Evolutionary conservation across 441 rosid genomes (phyloP).

Genomic region (Erysimum cheiri): DNA sequence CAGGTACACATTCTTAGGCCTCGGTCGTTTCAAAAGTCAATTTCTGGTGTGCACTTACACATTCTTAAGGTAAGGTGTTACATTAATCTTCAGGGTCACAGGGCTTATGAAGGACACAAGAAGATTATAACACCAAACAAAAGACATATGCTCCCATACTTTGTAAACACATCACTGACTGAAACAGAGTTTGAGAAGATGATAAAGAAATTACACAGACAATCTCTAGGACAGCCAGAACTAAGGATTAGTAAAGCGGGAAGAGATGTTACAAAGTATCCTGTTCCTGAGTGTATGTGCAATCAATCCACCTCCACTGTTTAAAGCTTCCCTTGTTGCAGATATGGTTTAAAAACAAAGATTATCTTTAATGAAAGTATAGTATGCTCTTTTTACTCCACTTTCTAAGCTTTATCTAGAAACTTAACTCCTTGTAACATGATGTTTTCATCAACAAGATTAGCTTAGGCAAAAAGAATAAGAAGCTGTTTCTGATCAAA

Average conservation of each 20-base stretch:
- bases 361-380: not conserved
- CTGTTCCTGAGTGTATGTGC: constrained; percentile 90
- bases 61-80: constrained; percentile 1
- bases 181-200: constrained; percentile 69
- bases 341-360: constrained; percentile 10
- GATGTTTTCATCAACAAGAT: constrained; percentile 16
- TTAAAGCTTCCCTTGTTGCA: constrained; percentile 9
- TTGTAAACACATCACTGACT: constrained; percentile 69
- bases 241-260: constrained; percentile 68
- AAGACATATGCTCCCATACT: constrained; percentile 88
- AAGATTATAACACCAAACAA: constrained; percentile 89
- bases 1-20: constrained; percentile 56
- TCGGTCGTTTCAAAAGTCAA: not conserved
- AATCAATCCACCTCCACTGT: constrained; percentile 41
- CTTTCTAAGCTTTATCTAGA: constrained; percentile 13
- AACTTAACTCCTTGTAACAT: constrained; percentile 19
- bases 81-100: constrained; percentile 66
- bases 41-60: not conserved
- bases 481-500: constrained; percentile 3
- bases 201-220: constrained; percentile 71
- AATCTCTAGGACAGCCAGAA: constrained; percentile 89
- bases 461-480: constrained; percentile 10
- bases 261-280: constrained; percentile 86
- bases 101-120: constrained; percentile 93
- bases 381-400: constrained; percentile 3